Percentiles rank a stretch among this genome's conserved stretches.
These are phyloP conservation scores for Wickerhamomyces kurtzmanii DNA, from an alignment of 805 yeast genomes.

Conservation along the genomic window DNA sequence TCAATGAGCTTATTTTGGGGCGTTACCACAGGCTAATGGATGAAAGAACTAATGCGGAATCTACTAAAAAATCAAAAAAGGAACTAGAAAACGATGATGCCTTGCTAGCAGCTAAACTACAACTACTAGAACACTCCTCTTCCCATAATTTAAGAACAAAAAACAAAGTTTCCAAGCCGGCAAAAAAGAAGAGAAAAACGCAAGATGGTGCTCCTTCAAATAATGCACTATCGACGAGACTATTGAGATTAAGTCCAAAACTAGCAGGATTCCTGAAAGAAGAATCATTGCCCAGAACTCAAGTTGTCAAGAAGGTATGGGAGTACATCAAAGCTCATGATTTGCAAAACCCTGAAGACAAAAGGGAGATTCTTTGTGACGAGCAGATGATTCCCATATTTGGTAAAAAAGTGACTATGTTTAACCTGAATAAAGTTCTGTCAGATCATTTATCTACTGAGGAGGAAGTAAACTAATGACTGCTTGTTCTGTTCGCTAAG, in stretches of 20 bases:
- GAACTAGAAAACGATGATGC: slow-evolving; percentile 41
- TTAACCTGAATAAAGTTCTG: slow-evolving; percentile 45
- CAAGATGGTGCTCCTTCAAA: slow-evolving; percentile 16
- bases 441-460: slow-evolving; percentile 37
- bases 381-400: slow-evolving; percentile 45
- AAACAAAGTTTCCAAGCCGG: slow-evolving; percentile 4
- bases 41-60: slow-evolving; percentile 22
- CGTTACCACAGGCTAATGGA: slow-evolving; percentile 42
- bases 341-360: slow-evolving; percentile 60
- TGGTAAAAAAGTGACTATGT: slow-evolving; percentile 50
- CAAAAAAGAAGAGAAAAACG: slow-evolving; percentile 10
- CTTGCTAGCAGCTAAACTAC: slow-evolving; percentile 39
- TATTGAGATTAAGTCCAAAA: slow-evolving; percentile 37
- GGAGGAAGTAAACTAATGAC: slow-evolving; percentile 8
- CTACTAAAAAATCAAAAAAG: slow-evolving; percentile 18
- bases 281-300: slow-evolving; percentile 46
- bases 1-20: slow-evolving; percentile 50
- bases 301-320: slow-evolving; percentile 66
- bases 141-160: too few relatives aligned
- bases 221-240: slow-evolving; percentile 26
- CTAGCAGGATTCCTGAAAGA: slow-evolving; percentile 39
- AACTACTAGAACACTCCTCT: slow-evolving; percentile 20
- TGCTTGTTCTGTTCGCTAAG: too few relatives aligned
- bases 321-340: slow-evolving; percentile 51
- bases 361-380: slow-evolving; percentile 57